Evolutionary conservation across 2,329 filamentous ascomycete species (phyloP), one percentile per base, ranked within the genome.

Genomic region (Tolypocladium ovalisporum): DNA sequence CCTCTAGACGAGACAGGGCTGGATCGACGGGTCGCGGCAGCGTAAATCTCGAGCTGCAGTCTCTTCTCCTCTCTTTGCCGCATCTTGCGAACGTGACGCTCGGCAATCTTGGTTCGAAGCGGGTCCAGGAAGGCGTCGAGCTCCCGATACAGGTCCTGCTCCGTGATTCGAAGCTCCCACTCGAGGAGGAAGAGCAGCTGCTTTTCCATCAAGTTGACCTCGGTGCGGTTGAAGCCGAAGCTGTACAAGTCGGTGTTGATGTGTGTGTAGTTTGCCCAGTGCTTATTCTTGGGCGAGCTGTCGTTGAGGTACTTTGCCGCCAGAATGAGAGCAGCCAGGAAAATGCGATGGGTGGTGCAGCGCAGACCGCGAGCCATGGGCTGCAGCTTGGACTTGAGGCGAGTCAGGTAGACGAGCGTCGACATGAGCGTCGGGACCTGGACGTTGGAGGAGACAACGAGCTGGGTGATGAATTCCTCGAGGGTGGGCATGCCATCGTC

Each of bases 171-270:
- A 60, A 96, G 83, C 64, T 99, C 90, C 90, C 92, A 99, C 70
- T 97, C 89, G 52, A 99, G 81, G 49, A 99, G 83, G 78, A 90
- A 94, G 55, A 99, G 86, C 35, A 99, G 82, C 76, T 99, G 94
- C 82, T 96, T 95, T 82, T 99, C 94, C 94, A 99, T 99, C 61
- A 97, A 81, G 78, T 99, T 99, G 67, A 99, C 94, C 76, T 99
- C 94, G 39, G 90, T 94, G 64, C 92, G 82, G 67, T 86, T 93
- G 80, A 99, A 97, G 65, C 91, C 89, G 68, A 97, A 99, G 68
- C 79, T 83, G 69, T 77, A 80, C 60, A 66, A 70, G 10, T 79
- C 76, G 13, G 85, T 84, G 71, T 79, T 87, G 65, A 96, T 86
- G 66, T 86, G 77, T 59, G 88, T 96, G 79, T 97, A 99, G 67